Percentiles rank a stretch among this genome's conserved stretches.
Evolutionary conservation across 2,329 filamentous ascomycete species (phyloP).

Genomic region (Dactylonectria estremocensis): DNA sequence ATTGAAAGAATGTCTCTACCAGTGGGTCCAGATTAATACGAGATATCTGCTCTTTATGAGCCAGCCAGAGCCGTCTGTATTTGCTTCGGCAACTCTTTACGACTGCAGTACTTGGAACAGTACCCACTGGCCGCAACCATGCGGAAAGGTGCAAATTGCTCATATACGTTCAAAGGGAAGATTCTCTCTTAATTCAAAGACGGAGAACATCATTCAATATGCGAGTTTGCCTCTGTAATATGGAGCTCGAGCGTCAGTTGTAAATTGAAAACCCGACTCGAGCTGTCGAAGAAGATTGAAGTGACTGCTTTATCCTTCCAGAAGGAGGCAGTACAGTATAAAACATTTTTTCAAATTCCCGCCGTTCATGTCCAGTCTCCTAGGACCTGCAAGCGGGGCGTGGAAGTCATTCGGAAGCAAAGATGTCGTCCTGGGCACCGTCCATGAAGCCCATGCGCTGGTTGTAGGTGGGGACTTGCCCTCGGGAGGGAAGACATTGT

Average conservation of each 20-base stretch:
- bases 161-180: not conserved
- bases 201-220: no score
- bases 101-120: not conserved
- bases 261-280: slow-evolving; percentile 26
- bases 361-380: not conserved
- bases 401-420: slow-evolving; percentile 26
- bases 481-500: slow-evolving; percentile 51
- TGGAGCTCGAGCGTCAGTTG: slow-evolving; percentile 1
- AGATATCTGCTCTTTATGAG: not conserved
- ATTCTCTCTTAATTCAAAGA: no score
- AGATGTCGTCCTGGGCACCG: slow-evolving; percentile 53
- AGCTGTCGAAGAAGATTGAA: slow-evolving; percentile 16
- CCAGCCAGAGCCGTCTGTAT: not conserved
- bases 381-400: no score
- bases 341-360: slow-evolving; percentile 8
- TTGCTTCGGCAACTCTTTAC: not conserved
- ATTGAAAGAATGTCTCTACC: not conserved
- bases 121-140: no score
- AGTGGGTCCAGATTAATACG: not conserved
- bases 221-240: no score
- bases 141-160: not conserved
- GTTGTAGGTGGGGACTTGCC: slow-evolving; percentile 52
- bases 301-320: slow-evolving; percentile 17
- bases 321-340: slow-evolving; percentile 19
- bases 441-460: slow-evolving; percentile 53